Evolutionary conservation across 768 basidiomycete species (phyloP).

Genomic region (Macrolepiota fuliginosa): DNA sequence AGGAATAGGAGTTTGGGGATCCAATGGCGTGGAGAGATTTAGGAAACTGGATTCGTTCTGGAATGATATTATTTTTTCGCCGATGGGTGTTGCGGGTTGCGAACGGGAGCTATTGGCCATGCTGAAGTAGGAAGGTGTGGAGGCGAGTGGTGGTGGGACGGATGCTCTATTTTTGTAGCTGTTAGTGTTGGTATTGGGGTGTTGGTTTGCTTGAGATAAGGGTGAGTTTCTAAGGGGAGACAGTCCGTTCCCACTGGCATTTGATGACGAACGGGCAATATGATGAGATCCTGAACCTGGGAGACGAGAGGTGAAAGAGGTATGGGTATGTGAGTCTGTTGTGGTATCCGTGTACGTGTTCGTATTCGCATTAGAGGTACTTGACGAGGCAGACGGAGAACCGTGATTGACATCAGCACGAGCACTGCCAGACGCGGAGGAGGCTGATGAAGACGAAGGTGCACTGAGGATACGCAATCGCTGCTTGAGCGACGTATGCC

Average conservation of each 20-base stretch:
- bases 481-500: conserved; percentile 51
- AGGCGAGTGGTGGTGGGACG: conserved; percentile 10
- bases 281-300: conserved; percentile 5
- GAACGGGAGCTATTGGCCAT: conserved; percentile 15
- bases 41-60: conserved; percentile 63
- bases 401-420: conserved; percentile 20
- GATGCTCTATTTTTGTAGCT: conserved; percentile 12
- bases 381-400: neutral
- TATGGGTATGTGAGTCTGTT: conserved; percentile 24
- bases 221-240: neutral
- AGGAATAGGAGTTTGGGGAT: conserved; percentile 33
- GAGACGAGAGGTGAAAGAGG: conserved; percentile 13
- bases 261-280: neutral
- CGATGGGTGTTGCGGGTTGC: conserved; percentile 52
- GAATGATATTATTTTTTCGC: conserved; percentile 55
- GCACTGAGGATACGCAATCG: conserved; percentile 69
- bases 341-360: conserved; percentile 13
- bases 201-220: conserved; percentile 9
- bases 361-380: neutral
- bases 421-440: conserved; percentile 22
- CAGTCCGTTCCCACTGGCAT: neutral
- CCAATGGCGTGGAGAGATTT: conserved; percentile 46
- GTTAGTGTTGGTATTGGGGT: conserved; percentile 1
- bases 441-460: conserved; percentile 36
- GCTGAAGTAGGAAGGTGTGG: conserved; percentile 13